A percentile compares a stretch with the other conserved stretches of the same genome.
Conservation (phyloP, 768 basidiomycete genomes). For the Rhodotorula graminis region DNA sequence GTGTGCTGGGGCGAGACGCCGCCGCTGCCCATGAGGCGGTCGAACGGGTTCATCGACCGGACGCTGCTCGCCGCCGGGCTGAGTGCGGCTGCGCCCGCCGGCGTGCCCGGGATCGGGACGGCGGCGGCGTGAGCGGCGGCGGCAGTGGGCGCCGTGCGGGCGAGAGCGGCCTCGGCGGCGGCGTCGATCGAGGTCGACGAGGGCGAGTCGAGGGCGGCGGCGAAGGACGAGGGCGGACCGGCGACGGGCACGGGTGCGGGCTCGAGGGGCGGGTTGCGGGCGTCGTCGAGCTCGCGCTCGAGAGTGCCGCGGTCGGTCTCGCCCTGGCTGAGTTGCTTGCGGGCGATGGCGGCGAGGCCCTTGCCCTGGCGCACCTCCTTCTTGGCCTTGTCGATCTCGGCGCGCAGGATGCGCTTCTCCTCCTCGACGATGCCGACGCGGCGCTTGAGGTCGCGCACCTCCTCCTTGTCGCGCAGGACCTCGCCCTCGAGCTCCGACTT, state of each 20-base stretch:
- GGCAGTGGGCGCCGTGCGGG: neutral
- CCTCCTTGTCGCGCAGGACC: slow-evolving; percentile 88
- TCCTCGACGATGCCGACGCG: slow-evolving; percentile 74
- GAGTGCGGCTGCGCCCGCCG: slow-evolving; percentile 5
- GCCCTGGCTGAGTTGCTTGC: slow-evolving; percentile 82
- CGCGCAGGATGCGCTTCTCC: slow-evolving; percentile 65
- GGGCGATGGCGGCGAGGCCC: slow-evolving; percentile 85
- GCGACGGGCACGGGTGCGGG: no score
- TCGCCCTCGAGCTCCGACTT: slow-evolving; percentile 85
- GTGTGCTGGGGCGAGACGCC: slow-evolving; percentile 15
- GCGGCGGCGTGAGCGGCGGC: neutral
- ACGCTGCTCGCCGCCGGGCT: slow-evolving; percentile 19
- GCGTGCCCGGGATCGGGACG: slow-evolving; percentile 20
- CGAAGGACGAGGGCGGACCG: no score
- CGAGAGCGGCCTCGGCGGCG: neutral
- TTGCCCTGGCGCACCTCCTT: slow-evolving; percentile 96
- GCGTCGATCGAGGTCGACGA: neutral
- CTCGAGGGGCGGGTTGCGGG: slow-evolving; percentile 51
- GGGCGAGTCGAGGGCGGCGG: neutral
- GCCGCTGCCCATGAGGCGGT: slow-evolving; percentile 23
- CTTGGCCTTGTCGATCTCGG: slow-evolving; percentile 75
- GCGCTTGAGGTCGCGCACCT: slow-evolving; percentile 75
- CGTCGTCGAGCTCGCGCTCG: slow-evolving; percentile 55
- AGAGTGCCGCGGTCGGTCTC: slow-evolving; percentile 69
- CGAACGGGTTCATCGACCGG: slow-evolving; percentile 39